A percentile compares a stretch with the other conserved stretches of the same genome.
These are phyloP conservation scores for Aspergillus pseudonomiae DNA, from an alignment of 2,329 filamentous ascomycete genomes.

Conservation along the genomic window DNA sequence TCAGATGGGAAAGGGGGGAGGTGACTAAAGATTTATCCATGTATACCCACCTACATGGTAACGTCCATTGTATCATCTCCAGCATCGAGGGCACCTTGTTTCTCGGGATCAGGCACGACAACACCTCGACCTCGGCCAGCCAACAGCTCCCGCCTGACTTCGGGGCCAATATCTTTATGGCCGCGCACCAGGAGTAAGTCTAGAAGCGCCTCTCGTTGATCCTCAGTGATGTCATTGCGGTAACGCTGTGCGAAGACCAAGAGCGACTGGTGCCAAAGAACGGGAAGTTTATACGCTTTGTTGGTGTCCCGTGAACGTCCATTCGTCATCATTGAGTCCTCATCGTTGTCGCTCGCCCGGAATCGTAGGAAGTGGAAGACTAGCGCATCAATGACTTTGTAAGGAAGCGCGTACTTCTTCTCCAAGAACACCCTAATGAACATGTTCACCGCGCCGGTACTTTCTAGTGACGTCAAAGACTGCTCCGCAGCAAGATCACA, in stretches of 20 bases:
- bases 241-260: constrained; percentile 92
- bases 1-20: not conserved
- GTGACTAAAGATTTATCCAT: not conserved
- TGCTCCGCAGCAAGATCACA: constrained; percentile 95
- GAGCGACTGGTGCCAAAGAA: constrained; percentile 95
- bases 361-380: constrained; percentile 98
- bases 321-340: constrained; percentile 56
- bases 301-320: constrained; percentile 49
- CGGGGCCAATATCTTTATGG: constrained; percentile 85
- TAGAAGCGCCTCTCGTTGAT: constrained; percentile 86
- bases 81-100: constrained; percentile 65
- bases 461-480: constrained; percentile 74
- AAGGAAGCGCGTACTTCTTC: constrained; percentile 95
- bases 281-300: constrained; percentile 70
- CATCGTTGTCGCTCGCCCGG: constrained; percentile 63
- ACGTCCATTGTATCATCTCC: constrained; percentile 92
- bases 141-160: constrained; percentile 84
- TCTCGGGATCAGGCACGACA: constrained; percentile 46
- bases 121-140: constrained; percentile 86
- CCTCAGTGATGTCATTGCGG: constrained; percentile 93
- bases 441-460: constrained; percentile 88
- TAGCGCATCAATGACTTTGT: constrained; percentile 88
- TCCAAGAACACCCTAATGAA: constrained; percentile 92
- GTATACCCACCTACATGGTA: constrained; percentile 40
- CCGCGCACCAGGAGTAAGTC: constrained; percentile 84